These are phyloP conservation scores for Solanum ossicruentum DNA, from an alignment of 257 asterid species.

Conservation along the genomic window DNA sequence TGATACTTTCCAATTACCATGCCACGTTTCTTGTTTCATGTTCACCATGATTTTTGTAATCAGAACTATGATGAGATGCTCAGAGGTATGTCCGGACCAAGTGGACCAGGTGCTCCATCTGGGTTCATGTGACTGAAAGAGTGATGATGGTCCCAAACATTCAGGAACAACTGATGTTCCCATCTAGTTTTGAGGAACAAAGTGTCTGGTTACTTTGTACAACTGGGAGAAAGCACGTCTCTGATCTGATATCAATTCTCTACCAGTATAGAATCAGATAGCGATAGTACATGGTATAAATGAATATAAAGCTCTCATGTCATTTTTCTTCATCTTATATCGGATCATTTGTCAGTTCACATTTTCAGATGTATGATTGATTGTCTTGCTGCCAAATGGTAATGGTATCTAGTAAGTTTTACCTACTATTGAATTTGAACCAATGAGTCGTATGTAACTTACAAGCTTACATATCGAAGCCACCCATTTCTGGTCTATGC, in stretches of 20 bases:
- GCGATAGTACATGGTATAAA: not conserved
- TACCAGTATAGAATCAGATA: not conserved
- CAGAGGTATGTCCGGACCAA: conserved; percentile 46
- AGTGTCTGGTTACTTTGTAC: not conserved
- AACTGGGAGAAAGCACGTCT: not conserved
- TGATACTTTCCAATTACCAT: not conserved
- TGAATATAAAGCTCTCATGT: not conserved
- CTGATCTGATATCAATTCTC: not conserved
- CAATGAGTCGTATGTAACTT: not conserved
- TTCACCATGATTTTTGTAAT: not conserved
- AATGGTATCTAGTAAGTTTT: not conserved
- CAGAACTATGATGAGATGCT: conserved; percentile 67
- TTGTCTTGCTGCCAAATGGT: not conserved
- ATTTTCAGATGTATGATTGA: not conserved
- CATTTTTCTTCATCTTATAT: not conserved
- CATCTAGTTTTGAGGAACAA: not conserved
- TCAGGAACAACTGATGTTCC: not conserved
- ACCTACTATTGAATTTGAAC: not conserved
- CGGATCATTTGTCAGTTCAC: not conserved
- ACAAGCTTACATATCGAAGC: not conserved
- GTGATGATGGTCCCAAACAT: not conserved
- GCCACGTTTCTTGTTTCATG: not conserved
- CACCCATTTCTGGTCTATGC: no score
- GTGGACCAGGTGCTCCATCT: conserved; percentile 46
- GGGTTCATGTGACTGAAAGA: conserved; percentile 33